Conservation (phyloP, 2,329 filamentous ascomycete genomes). For the Diaporthe ampelina region DNA sequence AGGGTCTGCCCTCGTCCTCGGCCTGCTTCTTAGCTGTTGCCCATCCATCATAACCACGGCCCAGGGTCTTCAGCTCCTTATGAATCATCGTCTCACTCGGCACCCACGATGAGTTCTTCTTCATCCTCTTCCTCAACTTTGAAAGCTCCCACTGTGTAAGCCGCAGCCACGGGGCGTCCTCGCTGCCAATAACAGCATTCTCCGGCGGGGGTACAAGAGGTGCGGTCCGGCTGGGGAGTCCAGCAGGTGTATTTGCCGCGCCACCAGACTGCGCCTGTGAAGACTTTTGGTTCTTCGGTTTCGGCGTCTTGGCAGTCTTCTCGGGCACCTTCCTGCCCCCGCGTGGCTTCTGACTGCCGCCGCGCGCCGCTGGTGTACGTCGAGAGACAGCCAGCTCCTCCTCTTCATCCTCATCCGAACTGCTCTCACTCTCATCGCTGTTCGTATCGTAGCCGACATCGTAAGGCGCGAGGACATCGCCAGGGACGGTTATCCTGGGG, state of each 20-base stretch:
- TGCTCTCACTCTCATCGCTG: slow-evolving; percentile 66
- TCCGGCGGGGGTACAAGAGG: slow-evolving; percentile 70
- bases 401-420: slow-evolving; percentile 65
- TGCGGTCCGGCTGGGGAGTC: slow-evolving; percentile 44
- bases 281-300: slow-evolving; percentile 52
- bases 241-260: slow-evolving; percentile 5
- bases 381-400: slow-evolving; percentile 58
- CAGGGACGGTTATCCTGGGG: slow-evolving; percentile 74
- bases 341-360: slow-evolving; percentile 52
- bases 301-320: slow-evolving; percentile 57
- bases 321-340: slow-evolving; percentile 60
- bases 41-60: slow-evolving; percentile 75
- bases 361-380: slow-evolving; percentile 53
- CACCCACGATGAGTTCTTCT: slow-evolving; percentile 90
- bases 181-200: slow-evolving; percentile 69
- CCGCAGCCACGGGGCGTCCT: slow-evolving; percentile 75
- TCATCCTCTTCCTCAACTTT: slow-evolving; percentile 85
- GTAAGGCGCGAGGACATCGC: slow-evolving; percentile 75
- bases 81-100: slow-evolving; percentile 90
- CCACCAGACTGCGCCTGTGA: slow-evolving; percentile 43
- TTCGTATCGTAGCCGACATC: slow-evolving; percentile 74
- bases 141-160: slow-evolving; percentile 76
- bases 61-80: slow-evolving; percentile 79
- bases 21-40: slow-evolving; percentile 74
- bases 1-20: slow-evolving; percentile 74